Percentiles rank a stretch among this genome's conserved stretches.
These are phyloP conservation scores for Hemileccinum impolitum DNA, from an alignment of 768 basidiomycete species.

Conservation along the genomic window DNA sequence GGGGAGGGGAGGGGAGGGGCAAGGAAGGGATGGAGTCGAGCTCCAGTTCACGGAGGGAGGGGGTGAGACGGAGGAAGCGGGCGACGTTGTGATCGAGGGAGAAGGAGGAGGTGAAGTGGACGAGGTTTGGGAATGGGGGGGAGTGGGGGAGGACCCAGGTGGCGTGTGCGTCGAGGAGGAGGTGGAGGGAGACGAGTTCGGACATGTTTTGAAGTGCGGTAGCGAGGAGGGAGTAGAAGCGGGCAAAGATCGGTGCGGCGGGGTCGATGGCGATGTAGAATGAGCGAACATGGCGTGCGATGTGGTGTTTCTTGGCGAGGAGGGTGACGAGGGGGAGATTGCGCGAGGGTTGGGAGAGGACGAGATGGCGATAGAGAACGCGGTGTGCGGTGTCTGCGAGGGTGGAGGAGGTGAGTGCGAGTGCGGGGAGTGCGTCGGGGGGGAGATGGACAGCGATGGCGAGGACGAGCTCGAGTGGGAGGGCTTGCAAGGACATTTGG, in stretches of 20 bases:
- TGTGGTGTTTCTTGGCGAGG: conserved; percentile 52
- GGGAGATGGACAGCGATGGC: conserved; percentile 40
- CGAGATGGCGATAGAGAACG: conserved; percentile 58
- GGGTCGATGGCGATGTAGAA: conserved; percentile 55
- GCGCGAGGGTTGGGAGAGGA: conserved; percentile 40
- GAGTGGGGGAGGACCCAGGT: conserved; percentile 52
- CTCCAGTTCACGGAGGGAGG: conserved; percentile 56
- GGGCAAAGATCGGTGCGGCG: conserved; percentile 36
- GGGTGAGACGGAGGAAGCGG: conserved; percentile 54
- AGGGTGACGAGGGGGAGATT: conserved; percentile 51
- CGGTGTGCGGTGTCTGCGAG: conserved; percentile 53
- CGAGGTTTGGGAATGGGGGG: conserved; percentile 44
- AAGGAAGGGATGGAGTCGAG: conserved; percentile 34
- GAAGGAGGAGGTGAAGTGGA: conserved; percentile 58
- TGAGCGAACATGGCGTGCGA: conserved; percentile 60
- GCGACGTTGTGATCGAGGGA: conserved; percentile 56
- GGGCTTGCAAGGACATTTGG: conserved; percentile 10
- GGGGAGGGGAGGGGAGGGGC: conserved; percentile 14
- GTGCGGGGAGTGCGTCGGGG: conserved; percentile 40
- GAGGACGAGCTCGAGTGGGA: conserved; percentile 66
- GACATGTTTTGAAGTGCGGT: conserved; percentile 59
- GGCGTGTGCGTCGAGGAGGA: conserved; percentile 45
- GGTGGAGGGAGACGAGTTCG: conserved; percentile 49
- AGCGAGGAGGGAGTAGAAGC: conserved; percentile 49
- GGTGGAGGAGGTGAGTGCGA: conserved; percentile 42